Base-by-base conservation (phyloP, 2,329 filamentous ascomycete species). In the Fusarium compactum region DNA sequence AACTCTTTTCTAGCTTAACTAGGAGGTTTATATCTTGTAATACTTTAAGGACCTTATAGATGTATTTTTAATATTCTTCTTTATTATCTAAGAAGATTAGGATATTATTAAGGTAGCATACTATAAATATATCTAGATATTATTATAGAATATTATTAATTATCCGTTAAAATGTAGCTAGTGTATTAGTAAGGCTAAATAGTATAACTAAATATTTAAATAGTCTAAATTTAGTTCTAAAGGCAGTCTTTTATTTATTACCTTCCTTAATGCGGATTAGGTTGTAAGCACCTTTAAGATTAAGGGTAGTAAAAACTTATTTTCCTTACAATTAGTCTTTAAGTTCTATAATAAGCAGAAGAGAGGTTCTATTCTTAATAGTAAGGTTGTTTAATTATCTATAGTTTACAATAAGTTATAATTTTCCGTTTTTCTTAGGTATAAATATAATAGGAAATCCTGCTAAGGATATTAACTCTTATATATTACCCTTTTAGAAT, bases 61-160 rank as follows among this genome's bases (percentile, higher is more conserved):
- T 47, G 50, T 71, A 61, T 71, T 70, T 25, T 46, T 30, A 47
- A 57, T 71, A 58, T 64, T 69, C 29, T 69, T 69, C 29, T 41
- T 68, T 29, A 18, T 27, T 69, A 18, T 73, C 30, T 41, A 51
- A 71, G 54, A 71, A 72, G 54, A 75, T 71, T 25, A 75, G 27
- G 25, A 73, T 74, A 58, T 73, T 50, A 66, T 73, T 24, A 40
- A 74, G 46, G 34, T 74, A 74, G 30, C 50, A 62, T 43, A 70
- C 44, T 55, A 73, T 52, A 67, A 66, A 71, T n/a, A 70, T 57
- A 54, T 68, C 51, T 6, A 73, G 24, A 20, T 73, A 65, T 44
- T 70, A 38, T n/a, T 16, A 18, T 38, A 74, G 15, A 12, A 68
- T 44, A 32, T 69, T 57, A 43, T 68, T 72, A 52, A 74, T 70